Evolutionary conservation across 2,329 filamentous ascomycete genomes (phyloP), one percentile per base, ranked within the genome.

Genomic region (Aspergillus unguis): DNA sequence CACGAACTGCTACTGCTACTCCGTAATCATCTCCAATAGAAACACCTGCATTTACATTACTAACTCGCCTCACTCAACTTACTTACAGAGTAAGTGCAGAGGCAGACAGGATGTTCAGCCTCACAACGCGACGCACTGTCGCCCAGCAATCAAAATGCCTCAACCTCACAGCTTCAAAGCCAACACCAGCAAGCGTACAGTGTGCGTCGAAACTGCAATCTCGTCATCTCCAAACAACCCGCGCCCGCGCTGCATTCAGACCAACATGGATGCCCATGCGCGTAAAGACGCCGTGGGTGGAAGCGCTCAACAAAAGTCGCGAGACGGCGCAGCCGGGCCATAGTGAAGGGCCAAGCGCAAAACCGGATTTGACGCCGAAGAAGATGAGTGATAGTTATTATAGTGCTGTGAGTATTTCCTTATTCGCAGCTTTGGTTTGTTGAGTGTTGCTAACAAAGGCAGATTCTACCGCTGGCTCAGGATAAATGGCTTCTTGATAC

Each of bases 401-500:
- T 64, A 81, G 80, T 51, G 81, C 87, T 42, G 82, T 88, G 61
- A 57, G 80, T 75, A 11, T 10, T 17, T 17, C 2, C 9, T 5
- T 6, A 6, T 9, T 25, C 2, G 7, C 9, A 6, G n/a, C 7
- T 38, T 25, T 11, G 10, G 33, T 33, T 7, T 44, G 31, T 32
- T 46, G 53, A 51, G 46, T 55, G 48, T 58, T 27, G 60, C 43
- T n/a, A 44, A 43, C 23, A 9, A n/a, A 27, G 33, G 31, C 71
- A 85, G 82, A 72, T 84, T 11, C 74, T 90, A 28, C 86, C 86
- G 5, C 75, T 91, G 7, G 85, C 83, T 5, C 85, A 83, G 63
- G 88, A 91, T 64, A 86, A 86, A 47, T 91, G 86, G 85, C 75
- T 92, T 9, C 79, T 88, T 8, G 88, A 92, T 65, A 87, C 85